Evolutionary conservation across 306 rosid genomes (phyloP).

Genomic region (Inga leiocalycina): DNA sequence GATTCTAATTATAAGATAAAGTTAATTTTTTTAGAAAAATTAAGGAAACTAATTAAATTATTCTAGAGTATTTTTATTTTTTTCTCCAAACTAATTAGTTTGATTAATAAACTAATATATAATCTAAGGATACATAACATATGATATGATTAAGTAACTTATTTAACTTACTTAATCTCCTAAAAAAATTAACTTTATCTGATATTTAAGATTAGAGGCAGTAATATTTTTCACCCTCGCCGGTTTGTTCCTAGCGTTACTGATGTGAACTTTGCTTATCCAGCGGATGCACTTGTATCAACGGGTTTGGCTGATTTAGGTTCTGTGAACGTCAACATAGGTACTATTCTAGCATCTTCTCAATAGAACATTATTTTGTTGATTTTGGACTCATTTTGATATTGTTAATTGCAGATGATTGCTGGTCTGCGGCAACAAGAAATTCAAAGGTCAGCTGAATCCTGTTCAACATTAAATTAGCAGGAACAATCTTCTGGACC

Average conservation of each 20-base stretch:
- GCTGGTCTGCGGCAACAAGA: conserved; percentile 70
- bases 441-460: conserved; percentile 58
- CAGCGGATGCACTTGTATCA: conserved; percentile 94
- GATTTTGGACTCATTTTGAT: conserved; percentile 29
- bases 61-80: too few species aligned
- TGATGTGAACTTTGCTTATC: conserved; percentile 36
- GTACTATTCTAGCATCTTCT: conserved; percentile 44
- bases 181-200: too few species aligned
- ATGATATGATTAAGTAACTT: too few species aligned
- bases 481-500: conserved; percentile 10
- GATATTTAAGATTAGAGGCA: too few species aligned
- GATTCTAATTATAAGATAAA: too few species aligned
- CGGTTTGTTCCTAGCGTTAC: conserved; percentile 24
- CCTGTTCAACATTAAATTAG: conserved; percentile 14
- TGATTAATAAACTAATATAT: too few species aligned
- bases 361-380: conserved; percentile 10
- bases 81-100: too few species aligned
- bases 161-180: too few species aligned
- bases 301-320: conserved; percentile 92
- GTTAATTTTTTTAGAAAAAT: too few species aligned
- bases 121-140: too few species aligned
- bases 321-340: conserved; percentile 80
- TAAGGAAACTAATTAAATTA: too few species aligned
- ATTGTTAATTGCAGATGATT: conserved; percentile 75
- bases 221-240: neutral